Evolutionary conservation across 768 basidiomycete species (phyloP), one percentile per base, ranked within the genome.

Genomic region (Lactarius tabidus): DNA sequence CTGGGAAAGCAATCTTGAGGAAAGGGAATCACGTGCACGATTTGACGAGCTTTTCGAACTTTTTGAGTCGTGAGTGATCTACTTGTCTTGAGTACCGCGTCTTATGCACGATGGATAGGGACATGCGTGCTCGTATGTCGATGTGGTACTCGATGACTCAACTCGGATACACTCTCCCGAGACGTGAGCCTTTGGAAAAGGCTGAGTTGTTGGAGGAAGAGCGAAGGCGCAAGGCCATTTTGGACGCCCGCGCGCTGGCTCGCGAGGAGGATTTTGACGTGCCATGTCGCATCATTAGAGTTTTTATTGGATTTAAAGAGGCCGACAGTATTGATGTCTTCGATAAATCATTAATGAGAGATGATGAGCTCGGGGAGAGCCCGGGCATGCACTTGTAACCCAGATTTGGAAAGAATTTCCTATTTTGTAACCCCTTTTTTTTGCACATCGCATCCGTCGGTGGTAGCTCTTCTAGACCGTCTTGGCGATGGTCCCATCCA

Each of bases 151-250:
- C 86, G 62, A 70, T 86, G 71, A 79, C 79, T 9, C 80, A 79
- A 28, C 71, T 87, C 28, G 85, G 86, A 36, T 89, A 85, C 84
- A 70, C 76, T 20, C 78, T 84, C 26, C 87, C 88, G 28, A 73
- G 78, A 8, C 81, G 85, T 59, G 87, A 88, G 59, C 83, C 86
- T 10, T 74, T 89, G 55, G 82, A 85, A 4, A 88, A 87, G 72
- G 87, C 87, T 20, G 88, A 89, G 72, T 77, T 87, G 6, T 82
- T 87, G 38, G 86, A 88, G 70, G 87, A 89, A 70, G 82, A 85
- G 67, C 79, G 87, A 38, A 74, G 85, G 45, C 81, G 85, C 66
- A 82, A 82, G 31, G 83, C 82, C 48, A 84, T 89, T 79, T 72
- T 84, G 15, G 82, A 87, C 67, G 85, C 86, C 39, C 79, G 83